These are phyloP conservation scores for Ettlia oleoabundans DNA, from an alignment of 139 green algal genomes.

Conservation along the genomic window DNA sequence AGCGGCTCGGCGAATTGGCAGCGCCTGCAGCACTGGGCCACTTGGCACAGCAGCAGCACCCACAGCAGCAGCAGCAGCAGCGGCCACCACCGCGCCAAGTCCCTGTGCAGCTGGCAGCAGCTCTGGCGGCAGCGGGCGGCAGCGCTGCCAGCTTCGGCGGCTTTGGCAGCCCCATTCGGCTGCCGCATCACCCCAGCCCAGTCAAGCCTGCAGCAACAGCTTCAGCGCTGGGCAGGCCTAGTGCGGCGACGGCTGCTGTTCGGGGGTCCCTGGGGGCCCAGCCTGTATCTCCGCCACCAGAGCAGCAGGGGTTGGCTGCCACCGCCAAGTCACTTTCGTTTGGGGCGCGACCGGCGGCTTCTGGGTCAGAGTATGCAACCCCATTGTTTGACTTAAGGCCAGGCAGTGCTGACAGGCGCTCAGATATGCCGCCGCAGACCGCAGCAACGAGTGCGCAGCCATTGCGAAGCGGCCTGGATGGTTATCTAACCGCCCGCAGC, in stretches of 20 bases:
- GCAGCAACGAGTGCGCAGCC: neutral
- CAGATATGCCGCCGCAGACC: neutral
- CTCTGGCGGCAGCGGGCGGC: neutral
- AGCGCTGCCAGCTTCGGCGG: neutral
- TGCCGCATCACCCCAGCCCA: constrained; percentile 8
- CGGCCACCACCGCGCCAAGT: neutral
- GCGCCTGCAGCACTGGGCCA: neutral
- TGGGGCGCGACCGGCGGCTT: neutral
- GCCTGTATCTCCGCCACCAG: too few relatives aligned
- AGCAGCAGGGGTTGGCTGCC: neutral
- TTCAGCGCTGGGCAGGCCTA: too few relatives aligned
- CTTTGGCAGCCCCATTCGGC: constrained; percentile 23
- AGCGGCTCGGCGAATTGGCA: neutral
- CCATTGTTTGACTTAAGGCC: neutral
- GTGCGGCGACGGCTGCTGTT: too few relatives aligned
- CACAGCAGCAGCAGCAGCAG: neutral
- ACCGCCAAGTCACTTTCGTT: neutral
- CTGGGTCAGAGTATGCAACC: neutral
- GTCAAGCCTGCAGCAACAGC: neutral
- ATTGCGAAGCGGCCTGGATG: neutral
- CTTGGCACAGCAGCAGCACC: neutral
- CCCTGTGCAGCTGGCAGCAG: constrained; percentile 4
- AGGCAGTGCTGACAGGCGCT: neutral
- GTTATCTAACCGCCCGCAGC: constrained; percentile 9
- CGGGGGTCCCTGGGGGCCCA: too few relatives aligned